Evolutionary conservation across 176 grass and related monocot species (phyloP).

Genomic region (Guadua angustifolia): DNA sequence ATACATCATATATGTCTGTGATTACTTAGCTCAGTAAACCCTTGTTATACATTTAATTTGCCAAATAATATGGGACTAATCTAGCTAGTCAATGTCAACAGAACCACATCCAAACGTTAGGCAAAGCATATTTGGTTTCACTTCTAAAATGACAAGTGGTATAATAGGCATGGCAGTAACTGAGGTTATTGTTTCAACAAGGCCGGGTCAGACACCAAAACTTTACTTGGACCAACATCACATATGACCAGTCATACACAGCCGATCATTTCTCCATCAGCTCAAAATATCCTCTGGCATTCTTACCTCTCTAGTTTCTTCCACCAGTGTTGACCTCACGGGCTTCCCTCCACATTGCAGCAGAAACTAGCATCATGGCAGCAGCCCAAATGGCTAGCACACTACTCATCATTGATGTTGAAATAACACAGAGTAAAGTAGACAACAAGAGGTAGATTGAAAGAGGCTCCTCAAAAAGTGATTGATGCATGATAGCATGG

Average conservation of each 20-base stretch:
- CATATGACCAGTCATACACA: background rate
- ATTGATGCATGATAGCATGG: background rate
- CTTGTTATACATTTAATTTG: constrained; percentile 23
- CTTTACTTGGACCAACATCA: constrained; percentile 16
- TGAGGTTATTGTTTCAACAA: constrained; percentile 15
- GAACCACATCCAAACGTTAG: background rate
- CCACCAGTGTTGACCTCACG: constrained; percentile 8
- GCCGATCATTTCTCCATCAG: constrained; percentile 7
- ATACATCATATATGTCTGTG: background rate
- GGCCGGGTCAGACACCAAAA: background rate
- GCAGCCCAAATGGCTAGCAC: background rate
- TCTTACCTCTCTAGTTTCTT: background rate
- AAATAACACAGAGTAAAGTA: constrained; percentile 23
- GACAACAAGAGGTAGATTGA: background rate
- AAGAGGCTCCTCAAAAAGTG: background rate
- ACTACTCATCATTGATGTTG: constrained; percentile 15
- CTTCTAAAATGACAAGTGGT: constrained; percentile 15
- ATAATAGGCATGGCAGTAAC: background rate
- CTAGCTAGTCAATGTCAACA: constrained; percentile 32
- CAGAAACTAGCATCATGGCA: constrained; percentile 27
- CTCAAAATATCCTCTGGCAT: constrained; percentile 7
- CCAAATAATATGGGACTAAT: background rate
- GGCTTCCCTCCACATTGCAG: background rate
- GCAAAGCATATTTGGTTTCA: constrained; percentile 9
- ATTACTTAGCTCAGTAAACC: background rate